Evolutionary conservation across 2,329 filamentous ascomycete genomes (phyloP).

Genomic region (Colletotrichum siamense): DNA sequence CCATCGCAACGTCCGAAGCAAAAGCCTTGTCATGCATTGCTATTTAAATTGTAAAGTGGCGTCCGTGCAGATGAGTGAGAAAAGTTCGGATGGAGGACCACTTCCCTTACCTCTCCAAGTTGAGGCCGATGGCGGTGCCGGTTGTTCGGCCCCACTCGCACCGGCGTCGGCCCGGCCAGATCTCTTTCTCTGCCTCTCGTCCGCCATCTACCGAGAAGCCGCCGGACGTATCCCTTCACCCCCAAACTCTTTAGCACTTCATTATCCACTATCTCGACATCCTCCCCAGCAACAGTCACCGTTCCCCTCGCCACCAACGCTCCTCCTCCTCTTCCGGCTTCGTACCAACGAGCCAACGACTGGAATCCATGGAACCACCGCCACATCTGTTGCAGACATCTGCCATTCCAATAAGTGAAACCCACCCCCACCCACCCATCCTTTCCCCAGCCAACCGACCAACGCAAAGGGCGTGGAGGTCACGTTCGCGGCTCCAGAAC

Average conservation of each 20-base stretch:
- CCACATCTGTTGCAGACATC: background rate
- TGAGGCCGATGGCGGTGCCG: background rate
- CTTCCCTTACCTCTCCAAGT: background rate
- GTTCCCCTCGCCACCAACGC: too few species aligned
- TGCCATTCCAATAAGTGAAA: background rate
- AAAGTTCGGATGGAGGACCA: background rate
- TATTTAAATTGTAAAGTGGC: background rate
- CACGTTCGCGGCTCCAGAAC: background rate
- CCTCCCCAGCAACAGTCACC: background rate
- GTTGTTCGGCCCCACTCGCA: rapidly evolving
- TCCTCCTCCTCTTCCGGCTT: background rate
- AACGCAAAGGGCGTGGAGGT: background rate
- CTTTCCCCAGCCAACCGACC: background rate
- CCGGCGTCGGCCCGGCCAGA: background rate
- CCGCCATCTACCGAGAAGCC: background rate
- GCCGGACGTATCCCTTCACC: background rate
- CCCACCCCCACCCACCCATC: background rate
- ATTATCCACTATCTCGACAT: background rate
- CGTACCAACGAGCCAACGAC: background rate
- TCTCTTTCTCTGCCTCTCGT: too few species aligned
- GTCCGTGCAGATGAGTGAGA: background rate
- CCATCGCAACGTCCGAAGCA: background rate
- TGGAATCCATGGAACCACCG: background rate
- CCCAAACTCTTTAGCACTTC: background rate
- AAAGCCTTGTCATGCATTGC: background rate